Conservation (phyloP, 2,329 filamentous ascomycete species). For the Colletotrichum sp. region DNA sequence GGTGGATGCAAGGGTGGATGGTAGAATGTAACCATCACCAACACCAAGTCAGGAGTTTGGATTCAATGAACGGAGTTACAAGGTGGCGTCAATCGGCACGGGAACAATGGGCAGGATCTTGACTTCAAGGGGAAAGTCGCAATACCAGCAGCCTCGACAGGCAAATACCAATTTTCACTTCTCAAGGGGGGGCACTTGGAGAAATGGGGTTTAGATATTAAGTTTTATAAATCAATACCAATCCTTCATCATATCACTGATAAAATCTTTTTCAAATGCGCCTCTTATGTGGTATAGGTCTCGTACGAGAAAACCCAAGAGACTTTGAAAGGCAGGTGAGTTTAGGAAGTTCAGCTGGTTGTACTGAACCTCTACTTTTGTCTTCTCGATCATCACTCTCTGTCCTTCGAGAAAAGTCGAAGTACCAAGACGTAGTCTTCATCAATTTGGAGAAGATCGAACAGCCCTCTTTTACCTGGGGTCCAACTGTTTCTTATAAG, state of each 20-base stretch:
- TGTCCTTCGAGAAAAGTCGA: too few relatives aligned
- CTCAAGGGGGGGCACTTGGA: not conserved
- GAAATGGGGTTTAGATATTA: not conserved
- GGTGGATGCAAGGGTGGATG: not conserved
- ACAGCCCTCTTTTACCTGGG: too few relatives aligned
- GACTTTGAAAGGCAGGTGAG: too few relatives aligned
- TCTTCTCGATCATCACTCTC: too few relatives aligned
- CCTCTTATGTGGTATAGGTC: too few relatives aligned
- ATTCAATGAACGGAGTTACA: rapidly evolving
- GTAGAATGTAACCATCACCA: not conserved
- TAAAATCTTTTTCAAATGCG: too few relatives aligned
- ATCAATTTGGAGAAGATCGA: too few relatives aligned
- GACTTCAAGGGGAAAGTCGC: not conserved
- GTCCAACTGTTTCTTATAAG: too few relatives aligned
- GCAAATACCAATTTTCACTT: not conserved
- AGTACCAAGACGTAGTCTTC: too few relatives aligned
- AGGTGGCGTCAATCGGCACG: not conserved
- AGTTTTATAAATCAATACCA: not conserved
- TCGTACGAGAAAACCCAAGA: too few relatives aligned
- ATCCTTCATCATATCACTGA: not conserved
- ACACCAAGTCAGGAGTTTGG: not conserved
- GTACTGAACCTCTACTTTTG: too few relatives aligned
- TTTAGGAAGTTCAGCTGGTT: too few relatives aligned
- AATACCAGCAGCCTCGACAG: not conserved
- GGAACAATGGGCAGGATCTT: not conserved